Base-by-base conservation (phyloP, 1,284 basidiomycete genomes). In the Polyporus tsugae region DNA sequence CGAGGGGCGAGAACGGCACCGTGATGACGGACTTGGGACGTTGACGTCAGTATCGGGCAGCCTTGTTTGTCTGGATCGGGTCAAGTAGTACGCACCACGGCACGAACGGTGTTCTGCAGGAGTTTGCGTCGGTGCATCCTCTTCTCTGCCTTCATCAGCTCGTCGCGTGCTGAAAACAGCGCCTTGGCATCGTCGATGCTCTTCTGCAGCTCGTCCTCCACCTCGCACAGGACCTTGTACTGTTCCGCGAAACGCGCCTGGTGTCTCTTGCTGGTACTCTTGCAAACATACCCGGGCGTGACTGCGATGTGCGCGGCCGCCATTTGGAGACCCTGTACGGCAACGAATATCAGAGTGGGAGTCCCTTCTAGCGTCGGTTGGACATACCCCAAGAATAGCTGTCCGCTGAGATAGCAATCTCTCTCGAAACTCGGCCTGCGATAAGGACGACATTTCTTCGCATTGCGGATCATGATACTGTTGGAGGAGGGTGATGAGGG, bases 251-350 rank as follows among this genome's bases (percentile, higher is more conserved):
- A 52, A 4, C 36, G 36, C n/a, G 36, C 36, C 10, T 60, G 36
- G 38, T 60, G 58, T n/a, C 41, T n/a, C 38, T 60, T 60, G 58
- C 36, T 60, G 4, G 36, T 60, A 22, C 36, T 64, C 57, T 49
- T 60, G 63, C 69, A 70, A 6, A 67, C 25, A 33, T 67, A 67
- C 7, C 69, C 69, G 1, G 65, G 63, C 0, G 61, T 42, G 6
- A 41, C 33, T 4, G 29, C 55, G 15, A 70, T 60, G 6, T 41
- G n/a, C 19, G 39, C 17, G n/a, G 53, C 46, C 5, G 60, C 65
- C 6, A 36, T n/a, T 5, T 65, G 60, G 2, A 70, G 35, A 19
- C 46, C 9, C 69, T 70, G 29, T 13, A 13, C 19, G 11, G 0
- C 2, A 6, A 29, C 29, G 29, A 22, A 25, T 2, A 44, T 42